Conservation (phyloP, 495 filamentous ascomycete genomes). For the Penicillium pancosmium region DNA sequence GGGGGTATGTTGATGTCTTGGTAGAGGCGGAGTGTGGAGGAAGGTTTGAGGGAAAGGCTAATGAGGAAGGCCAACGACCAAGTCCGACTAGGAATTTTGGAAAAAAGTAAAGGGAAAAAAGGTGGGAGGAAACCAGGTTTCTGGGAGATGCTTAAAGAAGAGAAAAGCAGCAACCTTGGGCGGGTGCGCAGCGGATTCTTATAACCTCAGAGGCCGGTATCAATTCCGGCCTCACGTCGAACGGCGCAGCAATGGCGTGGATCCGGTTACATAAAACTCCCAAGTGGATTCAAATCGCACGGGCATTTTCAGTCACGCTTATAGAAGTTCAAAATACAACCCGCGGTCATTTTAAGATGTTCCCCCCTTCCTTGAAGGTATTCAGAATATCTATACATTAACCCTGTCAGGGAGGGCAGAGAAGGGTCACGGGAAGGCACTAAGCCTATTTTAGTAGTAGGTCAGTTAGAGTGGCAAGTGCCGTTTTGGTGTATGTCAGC, state of each 20-base stretch:
- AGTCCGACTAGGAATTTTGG: conserved; percentile 30
- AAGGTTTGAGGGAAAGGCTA: conserved; percentile 34
- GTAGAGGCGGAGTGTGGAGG: conserved; percentile 29
- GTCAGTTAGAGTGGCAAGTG: no score
- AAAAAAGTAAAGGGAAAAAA: conserved; percentile 16
- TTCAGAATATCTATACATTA: conserved; percentile 35
- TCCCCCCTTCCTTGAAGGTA: conserved; percentile 13
- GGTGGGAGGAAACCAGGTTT: conserved; percentile 9
- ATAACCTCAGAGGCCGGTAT: conserved; percentile 65
- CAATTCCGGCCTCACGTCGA: conserved; percentile 29
- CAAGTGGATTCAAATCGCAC: conserved; percentile 2
- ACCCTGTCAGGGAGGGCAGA: conserved; percentile 33
- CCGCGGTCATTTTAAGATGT: conserved; percentile 8
- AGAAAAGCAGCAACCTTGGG: conserved; percentile 24
- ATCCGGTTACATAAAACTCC: conserved; percentile 20
- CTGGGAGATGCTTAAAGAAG: conserved; percentile 19
- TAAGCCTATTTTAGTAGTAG: conserved; percentile 32
- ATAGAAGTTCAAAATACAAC: not conserved
- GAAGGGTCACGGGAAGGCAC: conserved; percentile 35
- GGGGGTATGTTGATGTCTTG: conserved; percentile 1
- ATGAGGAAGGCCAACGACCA: conserved; percentile 30
- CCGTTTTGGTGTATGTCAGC: not conserved
- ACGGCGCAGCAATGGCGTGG: conserved; percentile 28
- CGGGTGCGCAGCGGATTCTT: conserved; percentile 46
- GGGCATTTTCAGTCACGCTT: not conserved